phyloP scores from a whole-genome alignment of 192 early-diverging fungal species.

The Coemansia sp. region DNA sequence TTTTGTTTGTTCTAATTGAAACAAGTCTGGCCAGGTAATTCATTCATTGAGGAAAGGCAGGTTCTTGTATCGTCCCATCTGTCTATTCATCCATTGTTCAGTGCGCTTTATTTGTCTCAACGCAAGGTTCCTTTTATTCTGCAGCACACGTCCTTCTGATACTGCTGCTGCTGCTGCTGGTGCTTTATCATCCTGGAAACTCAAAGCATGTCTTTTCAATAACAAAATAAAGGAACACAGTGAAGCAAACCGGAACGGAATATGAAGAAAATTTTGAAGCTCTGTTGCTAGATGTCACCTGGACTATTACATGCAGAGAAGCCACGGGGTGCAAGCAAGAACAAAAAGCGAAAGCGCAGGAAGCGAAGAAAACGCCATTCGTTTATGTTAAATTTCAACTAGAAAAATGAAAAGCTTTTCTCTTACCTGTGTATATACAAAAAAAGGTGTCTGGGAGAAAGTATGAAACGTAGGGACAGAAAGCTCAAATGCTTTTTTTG shows the following conservation, averaged over 20 bases:
- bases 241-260: slow-evolving; percentile 6
- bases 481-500: neutral
- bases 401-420: neutral
- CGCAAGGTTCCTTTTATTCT: neutral
- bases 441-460: neutral
- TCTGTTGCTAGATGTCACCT: slow-evolving; percentile 5
- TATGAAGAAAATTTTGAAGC: neutral
- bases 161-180: neutral
- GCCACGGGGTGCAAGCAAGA: slow-evolving; percentile 10
- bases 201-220: slow-evolving; percentile 1
- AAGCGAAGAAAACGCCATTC: neutral
- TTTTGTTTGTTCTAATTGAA: slow-evolving; percentile 1
- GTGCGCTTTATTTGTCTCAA: neutral
- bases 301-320: slow-evolving; percentile 11
- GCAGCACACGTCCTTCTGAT: neutral
- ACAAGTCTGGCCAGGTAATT: neutral
- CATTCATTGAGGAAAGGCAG: neutral
- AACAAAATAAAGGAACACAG: slow-evolving; percentile 5
- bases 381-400: neutral
- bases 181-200: slow-evolving; percentile 10
- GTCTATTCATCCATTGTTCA: slow-evolving; percentile 1
- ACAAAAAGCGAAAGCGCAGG: neutral
- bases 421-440: slow-evolving; percentile 1
- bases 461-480: neutral
- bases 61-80: slow-evolving; percentile 9